Percentiles rank a stretch among this genome's conserved stretches.
These are phyloP conservation scores for Saccharomycopsis javanensis DNA, from an alignment of 805 yeast species.

Conservation along the genomic window DNA sequence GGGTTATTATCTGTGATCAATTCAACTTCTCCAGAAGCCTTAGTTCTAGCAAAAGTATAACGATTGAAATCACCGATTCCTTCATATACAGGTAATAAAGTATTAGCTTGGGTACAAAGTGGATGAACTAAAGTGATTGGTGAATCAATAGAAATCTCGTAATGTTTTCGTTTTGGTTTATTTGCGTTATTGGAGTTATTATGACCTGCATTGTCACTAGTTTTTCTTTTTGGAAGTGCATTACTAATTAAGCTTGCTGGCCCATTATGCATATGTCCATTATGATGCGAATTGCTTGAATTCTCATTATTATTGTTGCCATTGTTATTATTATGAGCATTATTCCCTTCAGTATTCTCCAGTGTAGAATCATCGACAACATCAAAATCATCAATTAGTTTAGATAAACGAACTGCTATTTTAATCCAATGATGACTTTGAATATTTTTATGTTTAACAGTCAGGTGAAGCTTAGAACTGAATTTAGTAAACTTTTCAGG, in stretches of 20 bases:
- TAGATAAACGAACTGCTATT: constrained; percentile 71
- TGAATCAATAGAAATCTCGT: constrained; percentile 89
- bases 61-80: constrained; percentile 14
- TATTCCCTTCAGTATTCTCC: background rate
- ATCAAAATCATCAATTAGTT: constrained; percentile 37
- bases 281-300: background rate
- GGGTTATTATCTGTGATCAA: constrained; percentile 16
- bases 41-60: constrained; percentile 14
- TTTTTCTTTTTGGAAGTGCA: constrained; percentile 21
- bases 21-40: constrained; percentile 15
- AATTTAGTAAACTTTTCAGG: constrained; percentile 45
- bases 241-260: constrained; percentile 7
- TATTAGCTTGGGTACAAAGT: constrained; percentile 71
- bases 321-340: background rate
- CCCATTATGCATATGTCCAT: background rate
- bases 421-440: constrained; percentile 95
- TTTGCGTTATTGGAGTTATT: background rate
- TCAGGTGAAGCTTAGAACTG: constrained; percentile 65
- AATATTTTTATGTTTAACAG: constrained; percentile 68
- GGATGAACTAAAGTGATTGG: constrained; percentile 79
- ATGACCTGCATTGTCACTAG: background rate
- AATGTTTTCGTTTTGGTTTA: constrained; percentile 56
- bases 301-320: background rate
- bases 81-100: constrained; percentile 65
- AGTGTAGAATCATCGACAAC: constrained; percentile 1